phyloP scores from a whole-genome alignment of 352 stramenopile species.

The Phytopythium ostracodes region DNA sequence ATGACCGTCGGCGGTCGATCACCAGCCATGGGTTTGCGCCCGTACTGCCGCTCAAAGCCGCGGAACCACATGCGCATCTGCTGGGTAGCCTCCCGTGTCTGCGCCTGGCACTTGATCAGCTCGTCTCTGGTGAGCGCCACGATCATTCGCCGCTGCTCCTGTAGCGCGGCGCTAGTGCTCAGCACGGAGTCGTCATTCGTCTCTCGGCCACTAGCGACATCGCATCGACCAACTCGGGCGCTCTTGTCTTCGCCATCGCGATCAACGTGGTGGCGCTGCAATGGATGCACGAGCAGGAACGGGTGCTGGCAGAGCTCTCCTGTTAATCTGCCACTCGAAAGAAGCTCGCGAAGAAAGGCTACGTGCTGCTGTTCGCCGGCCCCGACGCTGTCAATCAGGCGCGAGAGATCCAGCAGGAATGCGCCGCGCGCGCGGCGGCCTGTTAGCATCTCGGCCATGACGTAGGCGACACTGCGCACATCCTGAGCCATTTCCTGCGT shows the following conservation, averaged over 20 bases:
- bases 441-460: conserved; percentile 62
- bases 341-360: conserved; percentile 26
- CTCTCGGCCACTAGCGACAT: neutral
- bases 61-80: conserved; percentile 44
- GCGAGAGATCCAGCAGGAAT: conserved; percentile 24
- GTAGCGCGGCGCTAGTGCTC: neutral
- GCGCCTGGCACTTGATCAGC: conserved; percentile 29
- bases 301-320: conserved; percentile 10
- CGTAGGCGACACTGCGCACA: conserved; percentile 46
- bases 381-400: conserved; percentile 21
- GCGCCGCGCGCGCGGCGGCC: conserved; percentile 27
- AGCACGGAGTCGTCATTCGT: conserved; percentile 1
- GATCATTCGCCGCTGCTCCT: conserved; percentile 29
- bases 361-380: conserved; percentile 17
- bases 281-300: conserved; percentile 11
- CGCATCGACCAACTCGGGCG: no score
- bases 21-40: conserved; percentile 27
- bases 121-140: conserved; percentile 38
- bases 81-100: conserved; percentile 27
- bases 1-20: conserved; percentile 36
- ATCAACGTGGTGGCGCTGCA: neutral
- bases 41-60: conserved; percentile 56
- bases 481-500: conserved; percentile 25
- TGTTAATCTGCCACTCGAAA: conserved; percentile 15
- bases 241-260: neutral